phyloP scores from a whole-genome alignment of 2,329 filamentous ascomycete genomes.

The Verticillium longisporum region DNA sequence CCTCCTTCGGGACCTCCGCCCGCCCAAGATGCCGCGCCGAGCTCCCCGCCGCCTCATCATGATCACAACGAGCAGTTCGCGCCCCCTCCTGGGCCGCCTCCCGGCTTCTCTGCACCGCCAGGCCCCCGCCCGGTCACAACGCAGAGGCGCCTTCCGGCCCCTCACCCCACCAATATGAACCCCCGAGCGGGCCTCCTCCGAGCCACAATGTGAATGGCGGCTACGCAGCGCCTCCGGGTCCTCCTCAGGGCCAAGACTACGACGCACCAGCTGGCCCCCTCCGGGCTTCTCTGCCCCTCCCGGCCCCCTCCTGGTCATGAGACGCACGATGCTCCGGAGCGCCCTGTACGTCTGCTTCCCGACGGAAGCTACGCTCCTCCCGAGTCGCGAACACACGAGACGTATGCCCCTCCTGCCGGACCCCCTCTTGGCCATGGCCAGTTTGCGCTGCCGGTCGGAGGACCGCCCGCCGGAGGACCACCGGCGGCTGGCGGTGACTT shows the following conservation, averaged over 20 bases:
- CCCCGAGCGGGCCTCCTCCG: slow-evolving; percentile 16
- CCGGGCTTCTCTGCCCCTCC: slow-evolving; percentile 17
- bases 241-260: slow-evolving; percentile 17
- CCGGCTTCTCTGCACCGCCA: too few relatives aligned
- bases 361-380: slow-evolving; percentile 15
- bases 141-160: too few relatives aligned
- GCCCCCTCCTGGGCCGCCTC: too few relatives aligned
- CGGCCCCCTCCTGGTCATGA: slow-evolving; percentile 11
- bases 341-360: slow-evolving; percentile 10
- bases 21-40: slow-evolving; percentile 15
- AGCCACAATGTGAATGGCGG: neutral
- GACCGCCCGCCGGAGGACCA: slow-evolving; percentile 11
- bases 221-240: slow-evolving; percentile 24
- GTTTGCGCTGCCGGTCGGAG: slow-evolving; percentile 20
- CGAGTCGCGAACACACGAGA: slow-evolving; percentile 8
- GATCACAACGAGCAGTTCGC: slow-evolving; percentile 13
- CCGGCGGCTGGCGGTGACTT: slow-evolving; percentile 18
- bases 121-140: too few relatives aligned
- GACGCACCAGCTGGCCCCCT: slow-evolving; percentile 15
- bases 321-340: slow-evolving; percentile 12
- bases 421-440: slow-evolving; percentile 15
- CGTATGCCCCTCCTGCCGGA: slow-evolving; percentile 15
- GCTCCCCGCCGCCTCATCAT: slow-evolving; percentile 4
- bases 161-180: too few relatives aligned
- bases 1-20: slow-evolving; percentile 18